Base-by-base conservation (phyloP, 768 basidiomycete species). In the Serendipita sp. region DNA sequence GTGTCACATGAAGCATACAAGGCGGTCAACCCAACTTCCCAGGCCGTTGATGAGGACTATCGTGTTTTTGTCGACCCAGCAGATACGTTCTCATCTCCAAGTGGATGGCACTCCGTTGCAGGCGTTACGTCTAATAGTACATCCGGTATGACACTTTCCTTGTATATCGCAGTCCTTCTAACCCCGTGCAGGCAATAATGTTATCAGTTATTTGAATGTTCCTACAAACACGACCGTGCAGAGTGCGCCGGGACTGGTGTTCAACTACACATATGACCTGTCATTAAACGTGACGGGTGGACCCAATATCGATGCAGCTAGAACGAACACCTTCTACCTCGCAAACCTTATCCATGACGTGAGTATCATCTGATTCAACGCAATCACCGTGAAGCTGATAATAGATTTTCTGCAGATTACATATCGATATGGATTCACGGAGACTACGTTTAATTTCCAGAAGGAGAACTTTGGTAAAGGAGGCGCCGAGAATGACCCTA, bases 401-500 rank as follows among this genome's bases (percentile, higher is more conserved):
- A 23, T 23, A 23, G 23, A 23, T 23, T 23, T 23, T 23, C 33
- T 33, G 5, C 29, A 50, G 48, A 66, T 63, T 36, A 44, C 37
- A n/a, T 66, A 46, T 27, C 62, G 36, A 23, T 66, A 64, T 16
- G 66, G 66, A 29, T 66, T 66, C 58, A 66, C 66, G 44, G 66
- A 65, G 45, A 44, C 44, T 3, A 46, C 66, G 18, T 65, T 31
- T 23, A 76, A 75, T 67, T 76, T 76, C 73, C 75, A 76, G 67
- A 70, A 71, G 46, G 69, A 74, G 67, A 76, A 76, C 71, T 73
- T 70, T 66, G 74, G 71, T n/a, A 68, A 72, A 48, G 74, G 74
- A 23, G 75, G 75, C 18, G 68, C 68, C 50, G 74, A 73, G 5
- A 70, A 69, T 58, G 75, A 76, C 67, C 72, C 72, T 13, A 72